A percentile compares a stretch with the other conserved stretches of the same genome.
Conservation (phyloP, 129 eudicot genomes). For the Centella asiatica region DNA sequence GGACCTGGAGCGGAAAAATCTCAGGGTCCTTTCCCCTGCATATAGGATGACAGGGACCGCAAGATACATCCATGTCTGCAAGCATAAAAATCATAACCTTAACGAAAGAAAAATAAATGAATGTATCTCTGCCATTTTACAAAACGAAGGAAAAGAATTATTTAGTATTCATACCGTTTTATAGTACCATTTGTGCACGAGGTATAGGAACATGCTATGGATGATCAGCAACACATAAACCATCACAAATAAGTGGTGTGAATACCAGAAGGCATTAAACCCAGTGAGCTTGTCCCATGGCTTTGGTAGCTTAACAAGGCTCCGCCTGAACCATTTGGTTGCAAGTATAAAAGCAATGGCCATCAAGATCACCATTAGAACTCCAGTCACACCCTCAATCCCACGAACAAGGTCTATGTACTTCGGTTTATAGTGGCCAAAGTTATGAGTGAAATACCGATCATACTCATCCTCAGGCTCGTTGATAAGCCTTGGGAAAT, state of each 20-base stretch:
- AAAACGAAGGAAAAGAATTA: neutral
- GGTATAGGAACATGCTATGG: conserved; percentile 74
- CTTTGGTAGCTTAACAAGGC: conserved; percentile 73
- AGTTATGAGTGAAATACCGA: conserved; percentile 28
- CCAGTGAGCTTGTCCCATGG: conserved; percentile 91
- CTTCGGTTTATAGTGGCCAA: conserved; percentile 49
- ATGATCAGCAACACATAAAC: conserved; percentile 74
- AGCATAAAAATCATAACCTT: conserved; percentile 6
- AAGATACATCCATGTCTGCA: conserved; percentile 97
- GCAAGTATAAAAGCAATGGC: conserved; percentile 68
- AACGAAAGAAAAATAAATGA: neutral
- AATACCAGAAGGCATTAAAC: conserved; percentile 96
- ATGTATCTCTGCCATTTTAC: neutral
- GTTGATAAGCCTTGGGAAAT: conserved; percentile 80
- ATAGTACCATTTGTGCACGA: conserved; percentile 81
- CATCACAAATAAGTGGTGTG: conserved; percentile 77
- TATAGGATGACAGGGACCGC: conserved; percentile 85
- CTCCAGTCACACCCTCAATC: conserved; percentile 75
- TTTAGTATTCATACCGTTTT: conserved; percentile 56
- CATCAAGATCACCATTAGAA: conserved; percentile 72
- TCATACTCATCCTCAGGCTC: conserved; percentile 31
- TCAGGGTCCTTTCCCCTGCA: conserved; percentile 88
- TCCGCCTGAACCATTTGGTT: conserved; percentile 77
- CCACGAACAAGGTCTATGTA: conserved; percentile 59
- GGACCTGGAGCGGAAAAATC: conserved; percentile 82